Base-by-base conservation (phyloP, 1,284 basidiomycete species). In the Polyporus tsugae region DNA sequence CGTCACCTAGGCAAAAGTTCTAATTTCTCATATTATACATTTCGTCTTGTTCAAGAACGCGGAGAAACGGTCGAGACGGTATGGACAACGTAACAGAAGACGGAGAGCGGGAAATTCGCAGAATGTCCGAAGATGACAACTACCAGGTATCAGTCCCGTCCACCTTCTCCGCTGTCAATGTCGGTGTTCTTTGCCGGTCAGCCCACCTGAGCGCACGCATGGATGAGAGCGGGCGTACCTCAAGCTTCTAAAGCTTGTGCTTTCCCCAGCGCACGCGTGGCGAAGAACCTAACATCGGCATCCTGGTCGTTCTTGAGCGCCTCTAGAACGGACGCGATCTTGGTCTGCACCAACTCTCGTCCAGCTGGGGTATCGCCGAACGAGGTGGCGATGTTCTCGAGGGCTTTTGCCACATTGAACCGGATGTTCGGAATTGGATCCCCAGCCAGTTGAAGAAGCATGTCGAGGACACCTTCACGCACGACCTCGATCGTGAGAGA, bases 341-440 rank as follows among this genome's bases (percentile, higher is more conserved):
- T 90, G 75, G 91, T 84, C 74, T 87, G 86, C 57, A 93, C 86
- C 66, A 97, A 86, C 73, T 91, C 88, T 70, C 86, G 87, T 10
- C 96, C 97, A 67, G 95, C 94, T 2, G 90, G 81, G 39, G 85
- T 84, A 63, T 80, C 81, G 13, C 86, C 88, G 70, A 95, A 91
- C 1, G 93, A 90, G 22, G 83, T 83, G 0, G 94, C 94, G 64
- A 98, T 85, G 35, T 95, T 91, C 83, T 98, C 96, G 74, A 98
- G 84, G 22, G 95, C 93, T 81, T 99, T 99, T 58, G 97, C 95
- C 41, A 99, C 96, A 80, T 99, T 99, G 88, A 99, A 99, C 55
- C 98, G 94, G 80, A 99, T 99, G 83, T 99, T 99, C 67, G 98
- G 98, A 77, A 99, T 99, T 10, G 95, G 92, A 80, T 99, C 98